Evolutionary conservation across 1,284 basidiomycete species (phyloP).

Genomic region (Ceratorhiza oryzae-sativae): DNA sequence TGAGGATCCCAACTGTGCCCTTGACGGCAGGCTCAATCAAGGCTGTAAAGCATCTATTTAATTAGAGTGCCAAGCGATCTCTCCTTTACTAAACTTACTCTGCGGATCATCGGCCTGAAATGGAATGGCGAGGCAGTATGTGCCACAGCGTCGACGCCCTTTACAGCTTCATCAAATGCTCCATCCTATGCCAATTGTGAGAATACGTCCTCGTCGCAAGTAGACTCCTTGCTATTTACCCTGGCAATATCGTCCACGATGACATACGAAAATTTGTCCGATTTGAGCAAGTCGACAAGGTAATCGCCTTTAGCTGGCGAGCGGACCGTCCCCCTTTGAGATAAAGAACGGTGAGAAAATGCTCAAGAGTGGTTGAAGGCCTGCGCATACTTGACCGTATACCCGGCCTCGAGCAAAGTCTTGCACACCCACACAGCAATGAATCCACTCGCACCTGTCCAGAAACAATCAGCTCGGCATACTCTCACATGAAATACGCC

Average conservation of each 20-base stretch:
- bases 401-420: constrained; percentile 42
- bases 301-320: constrained; percentile 43
- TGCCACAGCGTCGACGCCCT: constrained; percentile 46
- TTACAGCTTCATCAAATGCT: constrained; percentile 44
- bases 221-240: constrained; percentile 14
- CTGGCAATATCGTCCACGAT: constrained; percentile 44
- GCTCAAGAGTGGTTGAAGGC: too few relatives aligned
- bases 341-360: too few relatives aligned
- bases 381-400: constrained; percentile 38
- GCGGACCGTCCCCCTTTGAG: constrained; percentile 41
- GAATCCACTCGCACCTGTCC: constrained; percentile 43
- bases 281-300: constrained; percentile 41
- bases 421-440: constrained; percentile 43
- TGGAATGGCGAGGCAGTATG: constrained; percentile 43
- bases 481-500: too few relatives aligned
- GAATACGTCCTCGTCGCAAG: neutral
- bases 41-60: constrained; percentile 37
- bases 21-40: constrained; percentile 48
- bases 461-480: neutral
- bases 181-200: constrained; percentile 38
- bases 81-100: constrained; percentile 33
- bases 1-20: constrained; percentile 48
- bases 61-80: neutral
- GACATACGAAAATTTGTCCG: constrained; percentile 42
- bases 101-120: constrained; percentile 41